A percentile compares a stretch with the other conserved stretches of the same genome.
Conservation (phyloP, 108 stramenopile genomes). For the Fragilaria crotonensis region DNA sequence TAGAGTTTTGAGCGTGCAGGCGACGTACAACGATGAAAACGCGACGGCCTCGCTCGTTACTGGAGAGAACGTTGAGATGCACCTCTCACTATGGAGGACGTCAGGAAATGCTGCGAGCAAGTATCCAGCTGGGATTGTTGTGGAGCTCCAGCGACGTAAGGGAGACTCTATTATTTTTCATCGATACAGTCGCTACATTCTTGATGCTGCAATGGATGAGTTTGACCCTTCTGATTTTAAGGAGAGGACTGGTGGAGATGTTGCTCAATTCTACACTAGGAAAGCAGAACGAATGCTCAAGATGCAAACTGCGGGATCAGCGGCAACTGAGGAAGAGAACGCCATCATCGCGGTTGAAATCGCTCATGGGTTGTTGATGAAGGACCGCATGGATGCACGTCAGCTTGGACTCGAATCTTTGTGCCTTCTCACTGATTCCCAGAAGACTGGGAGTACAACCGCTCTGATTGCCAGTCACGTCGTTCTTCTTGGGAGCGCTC, state of each 20-base stretch:
- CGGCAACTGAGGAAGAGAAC: slow-evolving; percentile 42
- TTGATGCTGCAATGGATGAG: slow-evolving; percentile 74
- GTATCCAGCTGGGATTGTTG: slow-evolving; percentile 30
- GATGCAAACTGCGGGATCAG: slow-evolving; percentile 14
- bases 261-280: slow-evolving; percentile 33
- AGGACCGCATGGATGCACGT: slow-evolving; percentile 82
- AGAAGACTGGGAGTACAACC: slow-evolving; percentile 60
- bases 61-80: slow-evolving; percentile 46
- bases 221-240: slow-evolving; percentile 43
- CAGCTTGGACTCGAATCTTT: slow-evolving; percentile 74
- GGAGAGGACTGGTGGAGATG: slow-evolving; percentile 30
- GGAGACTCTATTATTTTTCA: slow-evolving; percentile 76
- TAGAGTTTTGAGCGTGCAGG: slow-evolving; percentile 53
- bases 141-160: slow-evolving; percentile 73
- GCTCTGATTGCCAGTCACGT: slow-evolving; percentile 77
- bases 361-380: slow-evolving; percentile 75
- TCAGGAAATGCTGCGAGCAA: background rate
- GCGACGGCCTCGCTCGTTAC: slow-evolving; percentile 37
- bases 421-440: slow-evolving; percentile 71
- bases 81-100: slow-evolving; percentile 41
- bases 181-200: slow-evolving; percentile 56
- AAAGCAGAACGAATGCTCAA: slow-evolving; percentile 37
- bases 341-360: slow-evolving; percentile 76
- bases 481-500: slow-evolving; percentile 61
- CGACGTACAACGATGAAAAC: slow-evolving; percentile 38